Evolutionary conservation across 2,329 filamentous ascomycete species (phyloP), one percentile per base, ranked within the genome.

Genomic region (Fonsecaea erecta): DNA sequence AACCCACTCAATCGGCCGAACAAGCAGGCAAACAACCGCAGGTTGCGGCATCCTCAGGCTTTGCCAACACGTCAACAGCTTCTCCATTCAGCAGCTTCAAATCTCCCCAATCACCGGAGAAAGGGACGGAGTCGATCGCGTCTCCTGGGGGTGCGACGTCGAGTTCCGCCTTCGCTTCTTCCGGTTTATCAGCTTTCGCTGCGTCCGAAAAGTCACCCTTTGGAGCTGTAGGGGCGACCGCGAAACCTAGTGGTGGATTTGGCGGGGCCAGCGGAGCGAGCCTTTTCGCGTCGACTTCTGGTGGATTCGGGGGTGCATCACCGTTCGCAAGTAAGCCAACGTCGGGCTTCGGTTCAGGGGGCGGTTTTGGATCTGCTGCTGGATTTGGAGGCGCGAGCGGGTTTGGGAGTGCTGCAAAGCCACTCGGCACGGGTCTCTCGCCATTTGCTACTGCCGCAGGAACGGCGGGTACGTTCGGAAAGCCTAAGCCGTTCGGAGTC

Each of bases 361-460:
- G 72, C 54, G 71, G 71, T 5, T 72, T 72, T 48, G 76, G 76
- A 5, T 77, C 75, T 60, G 74, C 74, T 0, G 75, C 75, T 26
- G 74, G 74, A 2, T 77, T 79, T 66, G 74, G 78, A 37, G 72
- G 71, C 64, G 74, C 78, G 32, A 72, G 71, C 14, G 74, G 66
- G 12, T 71, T 70, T 51, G 67, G 76, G 9, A 81, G 81, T 68
- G 80, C 81, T 53, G 77, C 77, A 53, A 76, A 77, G 56, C 74
- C 78, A 12, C 67, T 73, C 58, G 77, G 76, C 18, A 75, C 79
- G 57, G 80, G 80, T 67, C 77, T 93, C 9, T 84, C 84, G 1
- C 90, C 85, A 70, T 97, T 96, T 77, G 91, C 88, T 48, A 87
- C 88, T 52, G 83, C 87, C 24, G 76, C 77, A 21, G 85, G 84